phyloP scores from a whole-genome alignment of 495 filamentous ascomycete genomes.

The Amphirosellinia nigrospora region DNA sequence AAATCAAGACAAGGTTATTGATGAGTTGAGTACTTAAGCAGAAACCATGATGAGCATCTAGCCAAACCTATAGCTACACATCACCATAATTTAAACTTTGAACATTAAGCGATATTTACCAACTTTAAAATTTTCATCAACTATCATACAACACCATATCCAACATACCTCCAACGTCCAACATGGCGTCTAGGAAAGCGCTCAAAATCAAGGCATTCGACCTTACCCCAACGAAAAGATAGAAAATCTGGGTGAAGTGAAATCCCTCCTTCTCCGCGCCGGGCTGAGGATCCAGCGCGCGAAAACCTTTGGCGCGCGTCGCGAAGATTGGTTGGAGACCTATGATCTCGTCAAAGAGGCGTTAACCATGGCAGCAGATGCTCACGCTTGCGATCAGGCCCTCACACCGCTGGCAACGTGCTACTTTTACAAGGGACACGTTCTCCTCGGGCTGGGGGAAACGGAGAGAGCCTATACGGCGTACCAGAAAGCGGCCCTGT shows the following conservation, averaged over 20 bases:
- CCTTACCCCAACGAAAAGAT: background rate
- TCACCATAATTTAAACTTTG: background rate
- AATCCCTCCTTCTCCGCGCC: background rate
- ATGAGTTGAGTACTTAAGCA: background rate
- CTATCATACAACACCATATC: no score
- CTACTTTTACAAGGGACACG: conserved; percentile 31
- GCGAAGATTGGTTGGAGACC: background rate
- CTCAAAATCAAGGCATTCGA: conserved; percentile 12
- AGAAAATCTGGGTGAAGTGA: background rate
- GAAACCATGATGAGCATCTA: background rate
- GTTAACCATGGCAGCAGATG: conserved; percentile 27
- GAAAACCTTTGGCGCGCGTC: background rate
- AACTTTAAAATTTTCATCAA: background rate
- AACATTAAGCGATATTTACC: background rate
- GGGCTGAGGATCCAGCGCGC: background rate
- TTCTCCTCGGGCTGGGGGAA: conserved; percentile 20
- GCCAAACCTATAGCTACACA: background rate
- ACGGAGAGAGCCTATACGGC: conserved; percentile 23
- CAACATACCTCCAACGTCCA: background rate
- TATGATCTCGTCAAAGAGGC: conserved; percentile 22
- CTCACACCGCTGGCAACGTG: conserved; percentile 30
- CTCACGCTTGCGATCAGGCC: conserved; percentile 29
- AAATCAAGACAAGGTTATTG: background rate
- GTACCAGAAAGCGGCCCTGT: conserved; percentile 23
- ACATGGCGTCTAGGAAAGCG: background rate